A percentile compares a stretch with the other conserved stretches of the same genome.
phyloP scores from a whole-genome alignment of 192 early-diverging fungal species.

The Hyaloraphidium curvatum region DNA sequence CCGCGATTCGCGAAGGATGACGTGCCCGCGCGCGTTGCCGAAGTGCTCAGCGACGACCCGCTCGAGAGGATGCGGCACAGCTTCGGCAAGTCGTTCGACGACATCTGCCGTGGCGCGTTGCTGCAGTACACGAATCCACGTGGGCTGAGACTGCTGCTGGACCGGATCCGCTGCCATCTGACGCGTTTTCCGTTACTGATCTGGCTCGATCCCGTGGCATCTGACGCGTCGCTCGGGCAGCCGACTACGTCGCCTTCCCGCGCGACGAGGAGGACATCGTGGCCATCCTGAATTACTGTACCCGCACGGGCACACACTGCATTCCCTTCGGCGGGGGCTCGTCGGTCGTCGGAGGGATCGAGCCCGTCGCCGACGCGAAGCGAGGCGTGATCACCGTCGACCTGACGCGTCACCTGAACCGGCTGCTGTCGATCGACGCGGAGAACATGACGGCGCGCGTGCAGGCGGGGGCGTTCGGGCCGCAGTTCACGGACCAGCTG shows the following conservation, averaged over 20 bases:
- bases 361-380: not conserved
- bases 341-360: not conserved
- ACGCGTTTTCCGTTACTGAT: not conserved
- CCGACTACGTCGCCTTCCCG: not conserved
- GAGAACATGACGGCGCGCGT: not conserved
- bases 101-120: not conserved
- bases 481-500: not conserved
- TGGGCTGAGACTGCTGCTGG: not conserved
- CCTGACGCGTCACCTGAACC: not conserved
- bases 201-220: not conserved
- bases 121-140: not conserved
- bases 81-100: not conserved
- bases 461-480: not conserved
- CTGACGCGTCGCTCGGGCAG: not conserved
- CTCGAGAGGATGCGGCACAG: not conserved
- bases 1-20: not conserved
- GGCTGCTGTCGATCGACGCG: not conserved
- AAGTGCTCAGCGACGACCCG: not conserved
- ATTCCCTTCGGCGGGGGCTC: not conserved
- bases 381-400: not conserved
- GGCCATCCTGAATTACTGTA: not conserved
- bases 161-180: not conserved
- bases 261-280: not conserved
- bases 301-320: not conserved
- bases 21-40: not conserved